Evolutionary conservation across 148 eudicot species (phyloP), one percentile per base, ranked within the genome.

Genomic region (Salicornia ramosissima): DNA sequence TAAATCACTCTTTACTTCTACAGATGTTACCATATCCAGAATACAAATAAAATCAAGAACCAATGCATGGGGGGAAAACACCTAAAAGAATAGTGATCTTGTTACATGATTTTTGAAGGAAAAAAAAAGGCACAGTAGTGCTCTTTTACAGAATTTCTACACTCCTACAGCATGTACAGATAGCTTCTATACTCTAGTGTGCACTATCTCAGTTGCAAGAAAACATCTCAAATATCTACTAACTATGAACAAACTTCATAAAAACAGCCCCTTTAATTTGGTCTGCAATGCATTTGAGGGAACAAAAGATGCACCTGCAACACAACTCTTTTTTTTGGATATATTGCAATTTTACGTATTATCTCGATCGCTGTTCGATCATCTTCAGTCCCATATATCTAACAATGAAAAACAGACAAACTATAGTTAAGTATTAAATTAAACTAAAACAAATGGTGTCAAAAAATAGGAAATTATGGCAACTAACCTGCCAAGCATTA

Each of bases 401-500:
- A 86, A 70, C 43, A 65, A 64, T 59, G 22, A 51, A 51, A 65
- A 49, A 49, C 7, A 49, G 6, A 0, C 10, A 31, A 19, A 31
- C 6, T 0, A 26, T 24, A 16, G 3, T 43, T 57, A 56, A 14
- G 6, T 28, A 40, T 10, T 43, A 13, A 33, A 22, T 1, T 59
- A 29, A 13, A 26, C 19, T 30, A 30, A 7, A 8, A 50, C 2
- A 50, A 16, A 5, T 18, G 5, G 0, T 0, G 5, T 18, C 8
- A 8, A 50, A 4, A 0, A 1, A 24, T 2, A 53, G 26, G 0
- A 19, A 15, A 11, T 18, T 14, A 19, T 25, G 45, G 60, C 39
- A 1, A 66, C 72, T 68, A 36, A 92, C 98, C 98, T 78, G 45
- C 98, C 98, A 69, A 93, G 82, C 98, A 93, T 90, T 52, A 93